A percentile compares a stretch with the other conserved stretches of the same genome.
Evolutionary conservation across 1,284 basidiomycete species (phyloP).

Genomic region (Macrocystidia cucumis): DNA sequence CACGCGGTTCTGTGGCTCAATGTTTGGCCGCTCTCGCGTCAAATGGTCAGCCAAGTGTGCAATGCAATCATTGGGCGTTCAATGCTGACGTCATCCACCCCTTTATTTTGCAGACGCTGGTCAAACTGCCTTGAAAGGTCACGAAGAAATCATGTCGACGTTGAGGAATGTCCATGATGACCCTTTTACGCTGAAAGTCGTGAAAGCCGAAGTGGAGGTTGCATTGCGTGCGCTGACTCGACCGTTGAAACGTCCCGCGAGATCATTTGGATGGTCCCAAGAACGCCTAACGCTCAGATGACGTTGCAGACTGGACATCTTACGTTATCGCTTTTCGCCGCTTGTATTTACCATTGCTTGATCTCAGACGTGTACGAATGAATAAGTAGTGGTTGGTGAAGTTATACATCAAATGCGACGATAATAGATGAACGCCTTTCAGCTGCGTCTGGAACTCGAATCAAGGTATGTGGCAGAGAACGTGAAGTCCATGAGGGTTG

Average conservation of each 20-base stretch:
- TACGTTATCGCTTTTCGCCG: no score
- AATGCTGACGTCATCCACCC: no score
- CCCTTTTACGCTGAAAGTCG: not conserved
- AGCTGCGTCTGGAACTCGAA: constrained; percentile 28
- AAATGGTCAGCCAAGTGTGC: not conserved
- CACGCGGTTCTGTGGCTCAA: not conserved
- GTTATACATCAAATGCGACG: constrained; percentile 23
- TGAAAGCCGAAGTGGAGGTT: not conserved
- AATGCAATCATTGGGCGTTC: not conserved
- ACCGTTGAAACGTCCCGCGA: no score
- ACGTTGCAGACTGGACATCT: no score
- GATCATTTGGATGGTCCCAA: no score
- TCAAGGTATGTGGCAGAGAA: no score
- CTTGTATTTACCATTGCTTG: no score
- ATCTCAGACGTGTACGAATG: no score
- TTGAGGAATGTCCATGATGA: not conserved
- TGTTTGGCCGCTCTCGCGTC: constrained; percentile 1
- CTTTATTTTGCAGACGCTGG: not conserved
- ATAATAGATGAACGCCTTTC: constrained; percentile 27
- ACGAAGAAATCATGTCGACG: not conserved
- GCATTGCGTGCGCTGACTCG: no score
- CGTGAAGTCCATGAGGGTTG: no score
- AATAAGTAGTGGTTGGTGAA: no score
- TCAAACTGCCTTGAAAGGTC: not conserved
- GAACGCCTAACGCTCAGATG: no score